phyloP scores from a whole-genome alignment of 805 yeast species.

The Starmerella etchellsii region DNA sequence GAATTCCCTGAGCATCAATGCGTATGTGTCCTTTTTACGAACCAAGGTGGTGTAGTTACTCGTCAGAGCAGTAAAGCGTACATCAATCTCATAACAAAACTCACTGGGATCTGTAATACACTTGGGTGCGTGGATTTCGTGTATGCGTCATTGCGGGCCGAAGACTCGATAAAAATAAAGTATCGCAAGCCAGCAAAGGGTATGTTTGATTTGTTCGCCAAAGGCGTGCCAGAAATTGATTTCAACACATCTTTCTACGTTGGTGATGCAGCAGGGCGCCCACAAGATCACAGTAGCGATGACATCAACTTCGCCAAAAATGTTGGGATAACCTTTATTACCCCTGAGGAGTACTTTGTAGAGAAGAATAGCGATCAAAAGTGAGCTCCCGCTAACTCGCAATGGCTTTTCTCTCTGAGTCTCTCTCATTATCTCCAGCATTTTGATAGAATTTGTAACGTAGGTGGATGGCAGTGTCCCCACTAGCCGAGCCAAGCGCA shows the following conservation, averaged over 20 bases:
- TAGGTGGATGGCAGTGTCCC: constrained; percentile 16
- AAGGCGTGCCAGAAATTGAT: constrained; percentile 34
- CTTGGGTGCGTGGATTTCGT: constrained; percentile 22
- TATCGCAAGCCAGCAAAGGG: constrained; percentile 58
- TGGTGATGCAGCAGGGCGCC: constrained; percentile 96
- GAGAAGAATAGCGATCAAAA: neutral
- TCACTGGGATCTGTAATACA: constrained; percentile 7
- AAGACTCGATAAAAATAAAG: constrained; percentile 13
- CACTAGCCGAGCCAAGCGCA: constrained; percentile 16
- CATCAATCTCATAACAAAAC: constrained; percentile 26
- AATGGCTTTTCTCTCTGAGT: neutral
- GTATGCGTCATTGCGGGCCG: constrained; percentile 48
- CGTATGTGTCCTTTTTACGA: constrained; percentile 61
- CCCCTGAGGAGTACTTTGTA: constrained; percentile 59
- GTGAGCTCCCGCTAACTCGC: constrained; percentile 6
- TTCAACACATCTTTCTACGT: constrained; percentile 44
- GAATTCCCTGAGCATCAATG: constrained; percentile 15
- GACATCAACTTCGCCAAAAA: constrained; percentile 59
- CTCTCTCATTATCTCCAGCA: neutral
- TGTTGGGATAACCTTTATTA: constrained; percentile 40
- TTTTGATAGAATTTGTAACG: neutral
- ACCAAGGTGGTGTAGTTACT: constrained; percentile 60
- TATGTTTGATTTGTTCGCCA: constrained; percentile 50
- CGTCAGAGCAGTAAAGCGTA: constrained; percentile 27
- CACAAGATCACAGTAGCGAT: constrained; percentile 63